These are phyloP conservation scores for Leccinum subtestaceum DNA, from an alignment of 768 basidiomycete species.

Conservation along the genomic window DNA sequence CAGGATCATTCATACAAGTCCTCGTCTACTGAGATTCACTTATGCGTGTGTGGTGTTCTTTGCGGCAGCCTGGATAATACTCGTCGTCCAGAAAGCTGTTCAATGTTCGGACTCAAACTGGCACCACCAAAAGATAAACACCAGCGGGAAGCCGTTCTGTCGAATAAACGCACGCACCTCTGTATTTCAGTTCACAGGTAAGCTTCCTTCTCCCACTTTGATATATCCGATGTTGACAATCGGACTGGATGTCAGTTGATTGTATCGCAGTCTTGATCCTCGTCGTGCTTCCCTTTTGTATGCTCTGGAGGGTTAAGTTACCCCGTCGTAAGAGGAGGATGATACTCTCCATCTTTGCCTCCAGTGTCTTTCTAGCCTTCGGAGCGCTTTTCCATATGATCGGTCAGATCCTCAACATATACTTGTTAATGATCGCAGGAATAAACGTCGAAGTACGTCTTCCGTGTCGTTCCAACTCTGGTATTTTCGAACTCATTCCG, in stretches of 20 bases:
- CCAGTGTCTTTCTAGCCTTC: conserved; percentile 16
- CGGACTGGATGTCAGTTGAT: conserved; percentile 10
- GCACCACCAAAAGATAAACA: neutral
- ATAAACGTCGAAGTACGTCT: conserved; percentile 20
- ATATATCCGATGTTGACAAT: neutral
- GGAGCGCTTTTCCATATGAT: conserved; percentile 15
- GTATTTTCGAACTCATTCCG: neutral
- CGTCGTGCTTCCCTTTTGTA: conserved; percentile 16
- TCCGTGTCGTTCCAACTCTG: neutral
- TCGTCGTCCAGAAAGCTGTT: conserved; percentile 7
- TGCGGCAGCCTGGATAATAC: conserved; percentile 1
- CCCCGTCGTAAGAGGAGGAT: conserved; percentile 21
- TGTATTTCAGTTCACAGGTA: conserved; percentile 18
- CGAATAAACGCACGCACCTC: neutral
- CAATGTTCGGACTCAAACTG: conserved; percentile 11
- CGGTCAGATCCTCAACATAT: conserved; percentile 11
- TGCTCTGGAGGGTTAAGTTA: conserved; percentile 23
- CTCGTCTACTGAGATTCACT: conserved; percentile 9
- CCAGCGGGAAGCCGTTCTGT: conserved; percentile 10
- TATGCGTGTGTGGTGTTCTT: conserved; percentile 9
- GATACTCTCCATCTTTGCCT: conserved; percentile 24
- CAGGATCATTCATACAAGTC: conserved; percentile 10
- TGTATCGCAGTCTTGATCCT: conserved; percentile 16
- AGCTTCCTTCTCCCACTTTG: neutral
- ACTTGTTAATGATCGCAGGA: conserved; percentile 4